A percentile compares a stretch with the other conserved stretches of the same genome.
These are phyloP conservation scores for Kernera saxatilis DNA, from an alignment of 345 rosid genomes.

Conservation along the genomic window DNA sequence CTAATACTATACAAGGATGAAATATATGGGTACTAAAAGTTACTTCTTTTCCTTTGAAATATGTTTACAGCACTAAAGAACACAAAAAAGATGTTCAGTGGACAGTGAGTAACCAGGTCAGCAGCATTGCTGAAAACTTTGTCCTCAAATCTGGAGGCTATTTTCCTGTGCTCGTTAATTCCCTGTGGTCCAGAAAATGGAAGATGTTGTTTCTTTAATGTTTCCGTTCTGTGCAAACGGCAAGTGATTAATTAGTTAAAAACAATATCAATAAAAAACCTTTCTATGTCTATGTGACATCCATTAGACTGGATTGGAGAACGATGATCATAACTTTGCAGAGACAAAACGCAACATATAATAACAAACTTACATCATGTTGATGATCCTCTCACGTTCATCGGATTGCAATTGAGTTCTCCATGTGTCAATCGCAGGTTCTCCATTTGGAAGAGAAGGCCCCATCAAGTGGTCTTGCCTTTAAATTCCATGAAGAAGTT, in stretches of 20 bases:
- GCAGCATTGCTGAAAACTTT: slow-evolving; percentile 47
- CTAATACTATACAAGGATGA: not conserved
- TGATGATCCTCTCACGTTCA: slow-evolving; percentile 39
- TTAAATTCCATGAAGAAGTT: not conserved
- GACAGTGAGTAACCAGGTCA: slow-evolving; percentile 40
- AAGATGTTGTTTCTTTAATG: slow-evolving; percentile 48
- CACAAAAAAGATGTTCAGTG: not conserved
- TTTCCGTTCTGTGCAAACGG: slow-evolving; percentile 39
- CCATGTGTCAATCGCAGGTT: slow-evolving; percentile 43
- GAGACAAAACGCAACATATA: too few relatives aligned
- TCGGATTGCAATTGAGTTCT: slow-evolving; percentile 41
- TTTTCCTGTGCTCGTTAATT: slow-evolving; percentile 45
- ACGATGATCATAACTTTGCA: too few relatives aligned
- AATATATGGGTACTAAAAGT: not conserved
- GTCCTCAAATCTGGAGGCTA: slow-evolving; percentile 69
- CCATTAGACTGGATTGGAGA: too few relatives aligned
- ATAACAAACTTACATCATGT: slow-evolving; percentile 1
- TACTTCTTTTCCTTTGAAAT: not conserved
- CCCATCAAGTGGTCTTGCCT: slow-evolving; percentile 15
- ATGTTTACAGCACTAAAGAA: not conserved
- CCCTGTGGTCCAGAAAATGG: slow-evolving; percentile 59
- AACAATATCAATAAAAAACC: too few relatives aligned
- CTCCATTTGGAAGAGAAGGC: slow-evolving; percentile 27
- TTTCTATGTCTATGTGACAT: too few relatives aligned
- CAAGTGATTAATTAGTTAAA: not conserved